A percentile compares a stretch with the other conserved stretches of the same genome.
These are phyloP conservation scores for Trametes sanguinea DNA, from an alignment of 768 basidiomycete species.

Conservation along the genomic window DNA sequence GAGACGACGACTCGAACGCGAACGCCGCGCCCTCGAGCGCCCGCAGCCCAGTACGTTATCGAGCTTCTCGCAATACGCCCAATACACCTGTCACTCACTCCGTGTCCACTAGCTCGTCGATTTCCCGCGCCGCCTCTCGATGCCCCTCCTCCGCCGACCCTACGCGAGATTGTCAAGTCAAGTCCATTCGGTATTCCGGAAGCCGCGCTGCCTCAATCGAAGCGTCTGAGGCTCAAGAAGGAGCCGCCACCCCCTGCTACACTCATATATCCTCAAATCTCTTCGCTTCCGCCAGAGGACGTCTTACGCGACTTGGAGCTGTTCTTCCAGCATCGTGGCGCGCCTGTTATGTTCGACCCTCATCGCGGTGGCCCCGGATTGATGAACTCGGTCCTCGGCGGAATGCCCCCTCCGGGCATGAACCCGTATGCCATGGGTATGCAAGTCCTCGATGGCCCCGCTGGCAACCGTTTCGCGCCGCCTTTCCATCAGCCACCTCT, in stretches of 20 bases:
- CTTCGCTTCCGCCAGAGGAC: conserved; percentile 32
- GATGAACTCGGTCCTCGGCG: conserved; percentile 18
- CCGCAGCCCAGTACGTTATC: conserved; percentile 53
- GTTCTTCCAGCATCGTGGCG: conserved; percentile 30
- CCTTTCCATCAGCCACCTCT: conserved; percentile 18
- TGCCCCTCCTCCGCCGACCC: conserved; percentile 56
- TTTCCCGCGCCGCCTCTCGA: conserved; percentile 58
- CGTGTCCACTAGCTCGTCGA: conserved; percentile 49
- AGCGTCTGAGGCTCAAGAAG: conserved; percentile 19
- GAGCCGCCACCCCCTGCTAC: conserved; percentile 11
- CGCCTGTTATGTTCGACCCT: conserved; percentile 16
- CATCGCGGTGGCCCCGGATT: conserved; percentile 16
- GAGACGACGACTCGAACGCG: conserved; percentile 80
- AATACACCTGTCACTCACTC: background rate
- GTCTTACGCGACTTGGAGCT: conserved; percentile 36
- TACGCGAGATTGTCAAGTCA: conserved; percentile 67
- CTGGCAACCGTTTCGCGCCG: conserved; percentile 21
- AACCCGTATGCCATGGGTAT: conserved; percentile 26
- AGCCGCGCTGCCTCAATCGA: conserved; percentile 22
- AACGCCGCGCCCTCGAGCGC: conserved; percentile 76
- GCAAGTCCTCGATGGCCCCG: conserved; percentile 25
- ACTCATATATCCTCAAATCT: conserved; percentile 35
- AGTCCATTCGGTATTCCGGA: conserved; percentile 47
- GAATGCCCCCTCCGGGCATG: conserved; percentile 20
- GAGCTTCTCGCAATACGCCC: background rate